Conservation (phyloP, 164 flowering plant genomes). For the Vitis labrusca region DNA sequence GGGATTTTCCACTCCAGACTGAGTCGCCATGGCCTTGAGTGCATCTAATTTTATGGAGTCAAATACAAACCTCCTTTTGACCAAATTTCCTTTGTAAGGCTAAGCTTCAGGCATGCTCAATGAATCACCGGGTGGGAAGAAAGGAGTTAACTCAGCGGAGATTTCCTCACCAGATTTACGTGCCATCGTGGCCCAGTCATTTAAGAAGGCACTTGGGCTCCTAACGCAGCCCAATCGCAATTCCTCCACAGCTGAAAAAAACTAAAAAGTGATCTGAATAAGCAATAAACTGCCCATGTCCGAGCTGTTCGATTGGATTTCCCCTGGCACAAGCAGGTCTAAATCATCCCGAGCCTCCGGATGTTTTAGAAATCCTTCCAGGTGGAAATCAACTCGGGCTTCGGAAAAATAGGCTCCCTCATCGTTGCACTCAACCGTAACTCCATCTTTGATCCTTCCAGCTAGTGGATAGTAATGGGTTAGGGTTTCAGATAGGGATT, state of each 20-base stretch:
- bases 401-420: constrained; percentile 6
- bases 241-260: constrained; percentile 9
- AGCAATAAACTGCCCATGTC: not conserved
- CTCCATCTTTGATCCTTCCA: constrained; percentile 8
- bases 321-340: no score
- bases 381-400: not conserved
- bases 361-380: no score
- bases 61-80: not conserved
- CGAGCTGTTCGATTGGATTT: not conserved
- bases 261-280: not conserved
- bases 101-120: no score
- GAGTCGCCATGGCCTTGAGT: not conserved
- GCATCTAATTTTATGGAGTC: not conserved
- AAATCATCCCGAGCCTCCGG: no score
- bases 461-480: constrained; percentile 22
- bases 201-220: not conserved
- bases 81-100: no score
- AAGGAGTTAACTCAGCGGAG: not conserved
- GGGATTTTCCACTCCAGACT: not conserved
- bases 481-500: constrained; percentile 6
- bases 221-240: not conserved
- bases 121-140: no score
- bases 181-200: not conserved
- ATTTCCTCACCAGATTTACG: not conserved
- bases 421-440: constrained; percentile 2